A percentile compares a stretch with the other conserved stretches of the same genome.
Conservation (phyloP, 2,329 filamentous ascomycete species). For the Emergomyces orientalis region DNA sequence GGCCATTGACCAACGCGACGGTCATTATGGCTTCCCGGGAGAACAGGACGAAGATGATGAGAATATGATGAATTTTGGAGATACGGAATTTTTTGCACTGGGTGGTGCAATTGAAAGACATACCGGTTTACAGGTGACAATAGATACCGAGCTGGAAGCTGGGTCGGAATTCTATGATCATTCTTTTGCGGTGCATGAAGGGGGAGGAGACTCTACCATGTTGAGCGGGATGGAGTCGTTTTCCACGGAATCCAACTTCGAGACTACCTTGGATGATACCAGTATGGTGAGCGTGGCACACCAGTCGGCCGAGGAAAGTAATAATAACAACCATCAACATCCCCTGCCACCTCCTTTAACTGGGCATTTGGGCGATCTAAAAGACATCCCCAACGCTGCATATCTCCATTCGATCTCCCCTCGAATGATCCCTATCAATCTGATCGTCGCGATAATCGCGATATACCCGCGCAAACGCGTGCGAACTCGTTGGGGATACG, state of each 20-base stretch:
- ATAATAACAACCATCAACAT: constrained; percentile 10
- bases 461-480: constrained; percentile 59
- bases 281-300: constrained; percentile 11
- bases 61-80: constrained; percentile 4
- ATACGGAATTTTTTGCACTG: constrained; percentile 14
- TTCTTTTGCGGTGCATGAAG: constrained; percentile 62
- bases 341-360: constrained; percentile 25
- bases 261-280: constrained; percentile 8
- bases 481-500: constrained; percentile 46
- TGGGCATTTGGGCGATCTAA: constrained; percentile 52
- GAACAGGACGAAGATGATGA: constrained; percentile 4
- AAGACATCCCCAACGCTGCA: constrained; percentile 57
- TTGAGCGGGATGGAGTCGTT: constrained; percentile 10
- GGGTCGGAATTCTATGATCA: constrained; percentile 66
- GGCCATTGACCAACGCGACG: neutral
- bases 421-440: constrained; percentile 70
- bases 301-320: constrained; percentile 9
- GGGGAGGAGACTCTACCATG: constrained; percentile 1
- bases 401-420: constrained; percentile 61
- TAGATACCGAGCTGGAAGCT: constrained; percentile 24
- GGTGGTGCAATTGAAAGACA: constrained; percentile 16
- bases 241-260: constrained; percentile 12
- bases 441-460: constrained; percentile 71
- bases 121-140: constrained; percentile 12
- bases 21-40: neutral